Evolutionary conservation across 2,329 filamentous ascomycete genomes (phyloP), one percentile per base, ranked within the genome.

Genomic region (Alternaria arborescens): DNA sequence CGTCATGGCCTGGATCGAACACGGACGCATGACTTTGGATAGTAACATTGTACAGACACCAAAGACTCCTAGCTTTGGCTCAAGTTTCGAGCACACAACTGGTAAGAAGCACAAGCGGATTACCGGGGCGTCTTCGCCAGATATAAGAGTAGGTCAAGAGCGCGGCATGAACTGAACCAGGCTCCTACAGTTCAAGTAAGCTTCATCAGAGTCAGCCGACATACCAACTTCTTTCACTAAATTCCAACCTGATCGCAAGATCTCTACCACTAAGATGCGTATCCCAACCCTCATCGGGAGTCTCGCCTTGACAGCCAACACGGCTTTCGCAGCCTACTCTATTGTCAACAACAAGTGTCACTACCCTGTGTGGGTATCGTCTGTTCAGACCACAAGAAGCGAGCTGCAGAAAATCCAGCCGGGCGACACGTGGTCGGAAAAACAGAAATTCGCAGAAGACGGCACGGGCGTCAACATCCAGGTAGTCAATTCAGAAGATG

Each of bases 341-440:
- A 50, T 54, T 16, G 55, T 76, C 41, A 63, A 64, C 56, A 76
- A 76, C 66, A 65, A 72, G 43, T 75, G 73, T 55, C 26, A 56
- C 57, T 65, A 61, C 54, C 41, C 67, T 46, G 58, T 74, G 43
- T 76, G 60, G 48, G 54, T 72, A 14, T 68, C 69, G 14, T 64
- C 64, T 6, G 68, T 74, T n/a, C 47, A 60, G 40, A 4, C 32
- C 36, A 40, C 41, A 53, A 38, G 32, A 53, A 41, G 62, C 54
- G n/a, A 51, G 3, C 20, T 38, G 11, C 32, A 38, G 34, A 44
- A 52, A 6, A 38, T 74, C 5, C 11, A 41, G 10, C 38, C 67
- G 0, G 47, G 47, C 30, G 40, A 16, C 34, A 48, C 11, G 20
- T 71, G 54, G 56, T 48, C 52, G 22, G 64, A 73, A 26, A 28